phyloP scores from a whole-genome alignment of 2,329 filamentous ascomycete species.

The Pseudogymnoascus sp. region DNA sequence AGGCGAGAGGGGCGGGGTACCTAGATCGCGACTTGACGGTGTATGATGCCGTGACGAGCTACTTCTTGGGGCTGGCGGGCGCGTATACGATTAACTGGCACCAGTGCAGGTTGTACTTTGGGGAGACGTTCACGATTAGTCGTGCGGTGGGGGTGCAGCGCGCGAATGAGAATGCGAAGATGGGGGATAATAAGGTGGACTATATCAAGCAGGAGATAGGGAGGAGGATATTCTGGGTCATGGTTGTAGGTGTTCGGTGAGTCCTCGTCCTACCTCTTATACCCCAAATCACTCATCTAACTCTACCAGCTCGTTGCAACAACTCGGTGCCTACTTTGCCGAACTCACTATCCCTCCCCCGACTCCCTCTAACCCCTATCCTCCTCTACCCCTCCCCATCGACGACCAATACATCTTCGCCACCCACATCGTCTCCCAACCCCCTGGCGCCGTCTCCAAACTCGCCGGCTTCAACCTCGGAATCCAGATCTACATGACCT shows the following conservation, averaged over 20 bases:
- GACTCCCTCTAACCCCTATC: conserved; percentile 67
- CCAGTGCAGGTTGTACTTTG: conserved; percentile 60
- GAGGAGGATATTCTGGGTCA: conserved; percentile 76
- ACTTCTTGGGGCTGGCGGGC: conserved; percentile 60
- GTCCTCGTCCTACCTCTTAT: conserved; percentile 15
- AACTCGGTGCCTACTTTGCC: conserved; percentile 63
- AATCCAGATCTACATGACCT: conserved; percentile 70
- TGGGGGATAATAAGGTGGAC: conserved; percentile 37
- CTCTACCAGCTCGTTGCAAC: conserved; percentile 57
- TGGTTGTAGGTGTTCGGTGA: conserved; percentile 65
- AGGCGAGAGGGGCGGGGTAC: conserved; percentile 54
- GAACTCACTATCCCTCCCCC: conserved; percentile 70
- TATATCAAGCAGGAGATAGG: conserved; percentile 66
- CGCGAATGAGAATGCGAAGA: conserved; percentile 32
- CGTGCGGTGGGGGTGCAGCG: conserved; percentile 59
- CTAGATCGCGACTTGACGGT: conserved; percentile 48
- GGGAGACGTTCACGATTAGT: conserved; percentile 63
- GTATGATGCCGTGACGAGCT: conserved; percentile 64
- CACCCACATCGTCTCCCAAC: conserved; percentile 62
- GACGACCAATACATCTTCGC: conserved; percentile 76
- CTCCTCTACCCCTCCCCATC: conserved; percentile 70
- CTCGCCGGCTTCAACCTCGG: conserved; percentile 76
- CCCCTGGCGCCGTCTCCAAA: conserved; percentile 57
- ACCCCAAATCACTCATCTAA: conserved; percentile 14
- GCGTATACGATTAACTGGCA: conserved; percentile 62